Evolutionary conservation across 1,139 yeast genomes (phyloP).

Genomic region (Lodderomyces metapsilosis): DNA sequence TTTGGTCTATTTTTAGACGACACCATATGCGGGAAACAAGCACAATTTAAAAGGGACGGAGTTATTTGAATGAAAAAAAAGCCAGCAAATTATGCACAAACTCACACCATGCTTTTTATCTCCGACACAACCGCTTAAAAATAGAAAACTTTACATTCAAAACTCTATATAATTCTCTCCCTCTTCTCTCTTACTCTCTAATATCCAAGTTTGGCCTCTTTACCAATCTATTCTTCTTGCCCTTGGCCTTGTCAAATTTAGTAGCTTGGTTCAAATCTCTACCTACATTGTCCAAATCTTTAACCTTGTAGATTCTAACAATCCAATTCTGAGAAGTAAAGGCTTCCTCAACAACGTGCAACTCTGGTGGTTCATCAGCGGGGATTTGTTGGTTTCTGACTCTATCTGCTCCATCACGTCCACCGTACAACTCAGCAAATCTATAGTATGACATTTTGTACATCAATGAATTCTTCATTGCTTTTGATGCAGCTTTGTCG

Average conservation of each 20-base stretch:
- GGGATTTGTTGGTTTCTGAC: constrained; percentile 83
- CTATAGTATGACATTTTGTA: constrained; percentile 94
- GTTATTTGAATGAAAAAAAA: too few species aligned
- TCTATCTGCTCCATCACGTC: constrained; percentile 75
- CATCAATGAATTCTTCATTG: constrained; percentile 89
- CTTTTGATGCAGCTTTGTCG: constrained; percentile 73
- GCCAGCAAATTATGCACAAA: too few species aligned
- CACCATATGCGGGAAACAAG: too few species aligned
- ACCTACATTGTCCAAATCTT: constrained; percentile 85
- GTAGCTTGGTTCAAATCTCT: constrained; percentile 61
- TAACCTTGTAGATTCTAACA: constrained; percentile 90
- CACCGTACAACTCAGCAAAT: constrained; percentile 70
- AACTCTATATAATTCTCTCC: neutral
- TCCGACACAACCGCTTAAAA: too few species aligned
- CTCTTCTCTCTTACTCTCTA: constrained; percentile 29
- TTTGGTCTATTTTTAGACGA: too few species aligned
- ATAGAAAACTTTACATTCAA: neutral
- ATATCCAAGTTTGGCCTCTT: constrained; percentile 57
- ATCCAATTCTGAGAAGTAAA: constrained; percentile 97
- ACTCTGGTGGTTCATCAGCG: constrained; percentile 52
- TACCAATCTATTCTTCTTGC: constrained; percentile 32
- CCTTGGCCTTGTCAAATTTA: constrained; percentile 33
- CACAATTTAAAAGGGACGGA: too few species aligned
- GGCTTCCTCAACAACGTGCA: constrained; percentile 87
- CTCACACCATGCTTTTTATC: too few species aligned